phyloP scores from a whole-genome alignment of 805 yeast species.

The Lachancea kluyveri region DNA sequence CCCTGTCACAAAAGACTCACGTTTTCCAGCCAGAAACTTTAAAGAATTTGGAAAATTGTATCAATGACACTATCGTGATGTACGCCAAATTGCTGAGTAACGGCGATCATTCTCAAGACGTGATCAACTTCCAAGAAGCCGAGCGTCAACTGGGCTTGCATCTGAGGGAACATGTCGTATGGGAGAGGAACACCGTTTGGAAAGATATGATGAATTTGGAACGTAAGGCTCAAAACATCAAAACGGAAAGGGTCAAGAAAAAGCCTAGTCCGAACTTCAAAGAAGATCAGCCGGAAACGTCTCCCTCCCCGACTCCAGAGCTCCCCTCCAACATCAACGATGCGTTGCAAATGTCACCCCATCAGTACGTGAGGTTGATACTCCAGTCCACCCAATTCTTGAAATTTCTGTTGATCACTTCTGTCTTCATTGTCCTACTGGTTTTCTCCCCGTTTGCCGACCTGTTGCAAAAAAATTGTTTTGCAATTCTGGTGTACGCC shows the following conservation, averaged over 20 bases:
- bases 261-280: slow-evolving; percentile 17
- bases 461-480: slow-evolving; percentile 65
- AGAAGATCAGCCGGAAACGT: slow-evolving; percentile 22
- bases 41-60: slow-evolving; percentile 41
- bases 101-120: slow-evolving; percentile 11
- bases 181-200: slow-evolving; percentile 98
- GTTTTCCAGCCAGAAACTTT: slow-evolving; percentile 50
- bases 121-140: slow-evolving; percentile 34
- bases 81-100: slow-evolving; percentile 48
- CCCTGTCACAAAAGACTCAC: slow-evolving; percentile 41
- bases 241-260: slow-evolving; percentile 26
- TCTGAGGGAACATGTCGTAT: slow-evolving; percentile 87
- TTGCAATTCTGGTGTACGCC: slow-evolving; percentile 75
- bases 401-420: slow-evolving; percentile 42
- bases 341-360: slow-evolving; percentile 12
- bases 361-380: slow-evolving; percentile 10
- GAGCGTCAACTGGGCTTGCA: slow-evolving; percentile 43
- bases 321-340: slow-evolving; percentile 16
- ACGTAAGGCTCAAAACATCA: slow-evolving; percentile 76
- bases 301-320: slow-evolving; percentile 13
- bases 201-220: slow-evolving; percentile 90
- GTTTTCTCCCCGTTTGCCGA: slow-evolving; percentile 53
- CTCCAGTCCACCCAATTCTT: slow-evolving; percentile 31
- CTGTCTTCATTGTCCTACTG: slow-evolving; percentile 41
- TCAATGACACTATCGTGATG: slow-evolving; percentile 46